These are phyloP conservation scores for Beta vulgaris DNA, from an alignment of 148 eudicot genomes.

Conservation along the genomic window DNA sequence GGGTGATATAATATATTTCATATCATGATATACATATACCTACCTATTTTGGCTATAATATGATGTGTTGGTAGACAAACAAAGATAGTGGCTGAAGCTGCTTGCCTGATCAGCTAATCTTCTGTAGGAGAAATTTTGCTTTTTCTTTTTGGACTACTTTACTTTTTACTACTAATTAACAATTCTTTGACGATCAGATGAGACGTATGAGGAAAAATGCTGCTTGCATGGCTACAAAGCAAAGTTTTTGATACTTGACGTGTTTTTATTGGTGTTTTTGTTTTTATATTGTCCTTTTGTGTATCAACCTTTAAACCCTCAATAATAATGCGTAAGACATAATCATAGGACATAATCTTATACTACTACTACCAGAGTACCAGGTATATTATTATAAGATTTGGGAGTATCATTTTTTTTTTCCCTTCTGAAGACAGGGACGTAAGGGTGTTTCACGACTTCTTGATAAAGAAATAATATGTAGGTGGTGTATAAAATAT, in stretches of 20 bases:
- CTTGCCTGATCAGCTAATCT: background rate
- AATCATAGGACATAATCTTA: slow-evolving; percentile 9
- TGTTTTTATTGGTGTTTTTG: slow-evolving; percentile 2
- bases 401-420: background rate
- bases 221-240: slow-evolving; percentile 25
- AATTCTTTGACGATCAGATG: too few relatives aligned
- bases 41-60: too few relatives aligned
- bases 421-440: background rate
- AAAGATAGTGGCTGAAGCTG: too few relatives aligned
- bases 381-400: background rate
- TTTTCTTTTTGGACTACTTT: background rate
- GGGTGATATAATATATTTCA: too few relatives aligned
- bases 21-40: too few relatives aligned
- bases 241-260: slow-evolving; percentile 18
- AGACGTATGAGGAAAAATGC: background rate
- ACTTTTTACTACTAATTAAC: background rate
- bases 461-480: background rate
- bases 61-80: slow-evolving; percentile 3
- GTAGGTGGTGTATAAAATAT: background rate
- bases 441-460: background rate
- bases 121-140: too few relatives aligned
- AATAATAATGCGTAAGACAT: slow-evolving; percentile 5
- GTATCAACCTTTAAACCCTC: background rate
- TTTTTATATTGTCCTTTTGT: background rate
- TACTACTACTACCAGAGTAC: background rate